phyloP scores from a whole-genome alignment of 441 rosid genomes.

The Hura crepitans region DNA sequence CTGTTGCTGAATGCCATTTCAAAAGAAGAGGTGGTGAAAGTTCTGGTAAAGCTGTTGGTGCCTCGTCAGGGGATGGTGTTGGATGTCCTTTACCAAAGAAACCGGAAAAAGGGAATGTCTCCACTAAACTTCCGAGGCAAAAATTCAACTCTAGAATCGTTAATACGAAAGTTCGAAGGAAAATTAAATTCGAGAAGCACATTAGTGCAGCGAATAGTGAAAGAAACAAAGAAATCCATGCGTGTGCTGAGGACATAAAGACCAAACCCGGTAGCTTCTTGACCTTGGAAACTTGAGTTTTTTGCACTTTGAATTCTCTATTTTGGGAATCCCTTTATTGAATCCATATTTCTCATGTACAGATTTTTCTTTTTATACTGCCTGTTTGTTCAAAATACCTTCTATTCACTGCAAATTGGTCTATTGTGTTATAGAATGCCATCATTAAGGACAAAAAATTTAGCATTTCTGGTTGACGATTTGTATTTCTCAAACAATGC shows the following conservation, averaged over 20 bases:
- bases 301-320: not conserved
- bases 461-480: not conserved
- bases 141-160: constrained; percentile 17
- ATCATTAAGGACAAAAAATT: not conserved
- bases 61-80: constrained; percentile 24
- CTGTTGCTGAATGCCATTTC: constrained; percentile 22
- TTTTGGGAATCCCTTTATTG: not conserved
- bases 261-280: constrained; percentile 25
- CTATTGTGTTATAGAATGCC: not conserved
- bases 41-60: constrained; percentile 25
- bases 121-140: not conserved
- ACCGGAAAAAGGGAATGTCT: constrained; percentile 8
- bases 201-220: not conserved
- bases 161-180: constrained; percentile 16
- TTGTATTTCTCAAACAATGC: not conserved
- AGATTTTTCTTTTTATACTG: not conserved
- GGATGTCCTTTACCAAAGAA: constrained; percentile 29
- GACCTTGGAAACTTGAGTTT: too few relatives aligned
- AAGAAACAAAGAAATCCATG: not conserved
- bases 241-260: constrained; percentile 17
- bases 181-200: constrained; percentile 1
- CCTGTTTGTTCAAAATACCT: not conserved
- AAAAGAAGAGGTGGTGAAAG: constrained; percentile 30
- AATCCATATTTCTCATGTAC: not conserved
- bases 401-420: not conserved